Percentiles rank a stretch among this genome's conserved stretches.
Evolutionary conservation across 116 monocot genomes (phyloP).

Genomic region (Thalassia testudinum): DNA sequence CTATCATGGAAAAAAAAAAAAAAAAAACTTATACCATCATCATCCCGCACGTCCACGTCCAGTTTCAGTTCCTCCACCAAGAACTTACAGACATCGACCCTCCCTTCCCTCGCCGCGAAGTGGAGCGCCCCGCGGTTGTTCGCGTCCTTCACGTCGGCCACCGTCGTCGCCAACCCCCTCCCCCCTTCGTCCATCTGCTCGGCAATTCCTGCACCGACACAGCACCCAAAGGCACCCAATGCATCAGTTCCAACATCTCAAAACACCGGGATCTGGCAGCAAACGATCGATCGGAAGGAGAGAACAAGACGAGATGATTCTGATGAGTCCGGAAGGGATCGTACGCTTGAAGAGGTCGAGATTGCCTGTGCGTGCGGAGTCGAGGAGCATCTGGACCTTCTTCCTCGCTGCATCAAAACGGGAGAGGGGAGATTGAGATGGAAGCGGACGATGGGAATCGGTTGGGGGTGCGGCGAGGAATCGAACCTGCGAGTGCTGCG

Average conservation of each 20-base stretch:
- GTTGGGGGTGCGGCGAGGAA: too few relatives aligned
- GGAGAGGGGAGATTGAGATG: slow-evolving; percentile 10
- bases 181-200: slow-evolving; percentile 55
- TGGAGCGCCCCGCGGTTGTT: slow-evolving; percentile 89
- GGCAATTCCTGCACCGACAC: slow-evolving; percentile 29
- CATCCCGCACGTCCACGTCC: slow-evolving; percentile 57
- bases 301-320: background rate
- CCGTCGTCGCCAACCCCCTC: slow-evolving; percentile 53
- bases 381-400: slow-evolving; percentile 66
- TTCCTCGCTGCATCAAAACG: slow-evolving; percentile 76
- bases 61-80: slow-evolving; percentile 68
- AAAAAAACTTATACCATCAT: slow-evolving; percentile 89
- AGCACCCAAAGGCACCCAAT: background rate
- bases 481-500: too few relatives aligned
- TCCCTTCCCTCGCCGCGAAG: slow-evolving; percentile 89
- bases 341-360: slow-evolving; percentile 68
- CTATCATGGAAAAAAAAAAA: too few relatives aligned
- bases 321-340: background rate
- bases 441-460: too few relatives aligned
- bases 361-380: slow-evolving; percentile 65
- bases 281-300: background rate
- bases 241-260: slow-evolving; percentile 1
- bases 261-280: background rate
- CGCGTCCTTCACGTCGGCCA: slow-evolving; percentile 78
- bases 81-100: slow-evolving; percentile 57